Evolutionary conservation across 1,284 basidiomycete species (phyloP), one percentile per base, ranked within the genome.

Genomic region (Cutaneotrichosporon arboriforme): DNA sequence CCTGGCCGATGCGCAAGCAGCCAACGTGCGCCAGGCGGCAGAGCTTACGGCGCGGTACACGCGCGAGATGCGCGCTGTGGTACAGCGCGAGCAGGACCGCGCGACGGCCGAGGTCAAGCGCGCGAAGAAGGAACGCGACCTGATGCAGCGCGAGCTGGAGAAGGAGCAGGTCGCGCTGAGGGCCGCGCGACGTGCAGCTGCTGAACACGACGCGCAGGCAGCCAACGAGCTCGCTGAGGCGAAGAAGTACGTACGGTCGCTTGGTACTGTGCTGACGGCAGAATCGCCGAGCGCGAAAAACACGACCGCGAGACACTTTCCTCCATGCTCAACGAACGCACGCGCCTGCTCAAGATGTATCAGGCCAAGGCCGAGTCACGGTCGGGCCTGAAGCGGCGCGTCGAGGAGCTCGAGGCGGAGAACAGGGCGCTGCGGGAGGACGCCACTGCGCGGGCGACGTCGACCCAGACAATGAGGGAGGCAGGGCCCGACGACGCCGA

Each of bases 321-420:
- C 64, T 26, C 21, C 3, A 54, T 55, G 1, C 42, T 70, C 21
- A 18, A 38, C 3, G 67, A 70, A 18, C 52, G 68, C 13, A 66
- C 48, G 4, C 57, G 58, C 26, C 51, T 43, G 45, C 45, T 72
- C 17, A 63, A 65, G 46, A 10, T 53, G 4, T 51, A 46, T 18
- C 61, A 64, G 40, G 22, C 46, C 4, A 64, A 59, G 49, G 67
- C 69, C 26, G 54, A 70, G 26, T 49, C 51, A 12, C 49, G 64
- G 10, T 66, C 61, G 49, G 58, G 37, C 26, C 49, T 63, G 33
- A 63, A 66, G 55, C 40, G 42, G 3, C 33, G 63, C 22, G 17
- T 65, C 3, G 51, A 55, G 22, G 49, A 52, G 21, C 57, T 67
- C 14, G 31, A 64, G 49, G 43, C 48, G 12, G 59, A 68, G 55